Conservation (phyloP, 2,329 filamentous ascomycete genomes). For the Ophiostoma fasciatum region DNA sequence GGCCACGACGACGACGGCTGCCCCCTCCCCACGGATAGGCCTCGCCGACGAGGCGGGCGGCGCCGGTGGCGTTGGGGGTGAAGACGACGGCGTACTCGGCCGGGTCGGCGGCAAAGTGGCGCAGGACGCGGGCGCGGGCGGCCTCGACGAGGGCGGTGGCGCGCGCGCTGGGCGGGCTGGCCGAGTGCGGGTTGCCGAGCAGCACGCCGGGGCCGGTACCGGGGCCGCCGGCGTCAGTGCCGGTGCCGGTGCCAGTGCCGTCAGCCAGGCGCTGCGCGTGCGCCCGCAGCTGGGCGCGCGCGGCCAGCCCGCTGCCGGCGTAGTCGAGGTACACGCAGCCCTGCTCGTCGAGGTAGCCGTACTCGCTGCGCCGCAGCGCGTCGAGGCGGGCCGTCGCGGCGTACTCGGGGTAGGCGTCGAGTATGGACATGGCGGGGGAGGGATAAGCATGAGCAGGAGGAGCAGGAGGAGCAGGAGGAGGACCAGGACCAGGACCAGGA, state of each 20-base stretch:
- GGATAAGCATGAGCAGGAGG: not conserved
- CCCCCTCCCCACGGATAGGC: conserved; percentile 20
- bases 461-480: not conserved
- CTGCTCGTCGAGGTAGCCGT: conserved; percentile 23
- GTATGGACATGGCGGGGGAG: conserved; percentile 8
- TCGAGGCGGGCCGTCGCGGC: conserved; percentile 18
- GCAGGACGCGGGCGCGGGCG: conserved; percentile 19
- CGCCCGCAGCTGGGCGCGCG: conserved; percentile 18
- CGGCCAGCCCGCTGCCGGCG: conserved; percentile 23
- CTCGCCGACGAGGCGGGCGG: conserved; percentile 24
- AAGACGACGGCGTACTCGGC: conserved; percentile 26
- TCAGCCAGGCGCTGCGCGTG: conserved; percentile 18
- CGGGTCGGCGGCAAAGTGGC: conserved; percentile 20
- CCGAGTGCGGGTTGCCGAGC: conserved; percentile 26
- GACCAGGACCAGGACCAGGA: no score
- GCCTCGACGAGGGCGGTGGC: conserved; percentile 20
- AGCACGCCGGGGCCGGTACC: no score
- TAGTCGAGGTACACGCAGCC: conserved; percentile 27
- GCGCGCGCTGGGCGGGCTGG: conserved; percentile 21
- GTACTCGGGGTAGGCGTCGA: conserved; percentile 21
- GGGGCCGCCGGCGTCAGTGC: no score
- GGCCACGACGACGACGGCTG: no score
- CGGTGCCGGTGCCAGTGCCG: no score
- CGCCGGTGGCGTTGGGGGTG: conserved; percentile 25
- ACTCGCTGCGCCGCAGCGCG: conserved; percentile 19